A percentile compares a stretch with the other conserved stretches of the same genome.
These are phyloP conservation scores for Neurospora sp. DNA, from an alignment of 495 filamentous ascomycete genomes.

Conservation along the genomic window DNA sequence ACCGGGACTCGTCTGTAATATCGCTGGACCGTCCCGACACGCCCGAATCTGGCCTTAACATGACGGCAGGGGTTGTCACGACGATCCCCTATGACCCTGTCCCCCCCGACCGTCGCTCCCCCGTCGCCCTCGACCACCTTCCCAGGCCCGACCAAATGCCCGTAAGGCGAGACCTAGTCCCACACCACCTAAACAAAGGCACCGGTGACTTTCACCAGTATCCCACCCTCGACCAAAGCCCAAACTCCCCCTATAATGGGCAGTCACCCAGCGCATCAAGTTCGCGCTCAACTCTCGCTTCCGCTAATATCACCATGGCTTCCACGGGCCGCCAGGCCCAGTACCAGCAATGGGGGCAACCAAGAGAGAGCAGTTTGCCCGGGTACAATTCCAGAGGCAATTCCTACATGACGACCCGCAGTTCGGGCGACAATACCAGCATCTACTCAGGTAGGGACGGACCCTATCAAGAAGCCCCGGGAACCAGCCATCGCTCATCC, in stretches of 20 bases:
- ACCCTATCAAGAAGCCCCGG: constrained; percentile 55
- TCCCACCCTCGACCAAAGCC: constrained; percentile 55
- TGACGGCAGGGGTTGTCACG: constrained; percentile 77
- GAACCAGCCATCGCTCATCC: constrained; percentile 58
- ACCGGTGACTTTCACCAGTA: constrained; percentile 85
- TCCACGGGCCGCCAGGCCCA: constrained; percentile 59
- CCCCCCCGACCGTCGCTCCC: constrained; percentile 54
- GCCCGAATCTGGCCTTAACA: constrained; percentile 46
- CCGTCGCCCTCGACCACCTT: constrained; percentile 67
- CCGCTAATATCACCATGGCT: constrained; percentile 55
- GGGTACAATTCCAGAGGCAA: constrained; percentile 48
- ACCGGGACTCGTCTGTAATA: constrained; percentile 65
- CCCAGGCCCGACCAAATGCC: constrained; percentile 58
- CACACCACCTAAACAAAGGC: constrained; percentile 71
- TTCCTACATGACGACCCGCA: constrained; percentile 49
- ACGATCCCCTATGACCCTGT: constrained; percentile 81
- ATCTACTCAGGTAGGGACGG: constrained; percentile 62
- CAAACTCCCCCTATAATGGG: constrained; percentile 36
- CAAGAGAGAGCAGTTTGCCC: constrained; percentile 43
- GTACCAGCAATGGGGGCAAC: constrained; percentile 63
- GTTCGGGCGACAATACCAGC: constrained; percentile 34
- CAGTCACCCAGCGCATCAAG: constrained; percentile 56
- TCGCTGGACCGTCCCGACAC: constrained; percentile 56
- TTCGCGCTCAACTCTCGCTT: constrained; percentile 60
- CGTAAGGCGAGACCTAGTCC: constrained; percentile 57